These are phyloP conservation scores for Verticillium dahliae DNA, from an alignment of 2,329 filamentous ascomycete genomes.

Conservation along the genomic window DNA sequence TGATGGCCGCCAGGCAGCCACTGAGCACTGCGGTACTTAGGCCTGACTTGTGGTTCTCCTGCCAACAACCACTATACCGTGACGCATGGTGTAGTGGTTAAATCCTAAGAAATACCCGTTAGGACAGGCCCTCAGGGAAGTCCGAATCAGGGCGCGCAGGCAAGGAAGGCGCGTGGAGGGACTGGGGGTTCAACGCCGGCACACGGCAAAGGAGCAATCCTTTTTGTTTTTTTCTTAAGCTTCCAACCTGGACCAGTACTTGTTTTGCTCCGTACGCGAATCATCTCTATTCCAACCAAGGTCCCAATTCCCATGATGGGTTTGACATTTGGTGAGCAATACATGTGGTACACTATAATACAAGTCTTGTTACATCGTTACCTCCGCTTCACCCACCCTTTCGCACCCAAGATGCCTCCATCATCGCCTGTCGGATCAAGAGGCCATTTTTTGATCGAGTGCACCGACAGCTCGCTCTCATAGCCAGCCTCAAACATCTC, in stretches of 20 bases:
- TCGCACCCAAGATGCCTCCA: conserved; percentile 61
- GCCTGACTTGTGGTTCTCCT: background rate
- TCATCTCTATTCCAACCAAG: too few species aligned
- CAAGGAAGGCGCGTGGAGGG: background rate
- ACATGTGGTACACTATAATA: conserved; percentile 2
- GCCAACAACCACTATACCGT: background rate
- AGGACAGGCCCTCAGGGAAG: background rate
- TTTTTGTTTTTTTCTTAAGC: background rate
- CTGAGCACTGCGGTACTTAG: background rate
- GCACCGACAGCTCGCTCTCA: conserved; percentile 52
- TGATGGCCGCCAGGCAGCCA: too few species aligned
- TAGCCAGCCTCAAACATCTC: conserved; percentile 87
- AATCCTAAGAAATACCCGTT: background rate
- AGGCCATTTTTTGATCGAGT: conserved; percentile 64
- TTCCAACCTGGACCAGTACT: too few species aligned
- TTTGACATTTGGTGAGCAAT: background rate
- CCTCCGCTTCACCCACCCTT: conserved; percentile 33
- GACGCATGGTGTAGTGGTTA: background rate
- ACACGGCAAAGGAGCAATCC: background rate
- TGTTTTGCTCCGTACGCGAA: too few species aligned
- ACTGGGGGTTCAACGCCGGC: background rate
- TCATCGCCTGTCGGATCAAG: conserved; percentile 56
- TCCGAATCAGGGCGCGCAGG: background rate
- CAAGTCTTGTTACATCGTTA: conserved; percentile 8
- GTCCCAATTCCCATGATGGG: background rate